A percentile compares a stretch with the other conserved stretches of the same genome.
Evolutionary conservation across 2,329 filamentous ascomycete genomes (phyloP).

Genomic region (Aspergillus pseudotamarii): DNA sequence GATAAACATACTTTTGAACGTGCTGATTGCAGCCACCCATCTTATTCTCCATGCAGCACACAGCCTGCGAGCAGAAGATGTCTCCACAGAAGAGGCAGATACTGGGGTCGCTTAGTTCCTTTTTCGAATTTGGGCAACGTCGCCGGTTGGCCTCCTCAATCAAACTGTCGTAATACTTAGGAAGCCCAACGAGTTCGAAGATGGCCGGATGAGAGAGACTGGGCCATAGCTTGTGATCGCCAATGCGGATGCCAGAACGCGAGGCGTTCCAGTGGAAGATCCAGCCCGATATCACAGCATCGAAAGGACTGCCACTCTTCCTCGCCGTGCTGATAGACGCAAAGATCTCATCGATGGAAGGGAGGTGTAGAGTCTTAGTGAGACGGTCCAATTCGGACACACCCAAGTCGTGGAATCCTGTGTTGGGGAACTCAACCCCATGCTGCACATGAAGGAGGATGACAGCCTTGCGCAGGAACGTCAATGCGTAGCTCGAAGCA

Average conservation of each 20-base stretch:
- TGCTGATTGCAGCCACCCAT: constrained; percentile 91
- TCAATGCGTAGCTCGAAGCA: constrained; percentile 80
- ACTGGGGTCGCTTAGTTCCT: constrained; percentile 86
- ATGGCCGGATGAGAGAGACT: constrained; percentile 80
- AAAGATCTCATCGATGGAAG: constrained; percentile 78
- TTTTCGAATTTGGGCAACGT: constrained; percentile 84
- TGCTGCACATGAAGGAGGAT: constrained; percentile 86
- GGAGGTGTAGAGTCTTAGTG: constrained; percentile 73
- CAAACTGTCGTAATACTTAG: constrained; percentile 86
- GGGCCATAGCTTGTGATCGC: constrained; percentile 43
- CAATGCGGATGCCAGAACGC: constrained; percentile 33
- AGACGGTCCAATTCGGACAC: constrained; percentile 81
- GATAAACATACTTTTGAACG: constrained; percentile 69
- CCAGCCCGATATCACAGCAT: constrained; percentile 68
- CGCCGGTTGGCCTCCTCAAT: constrained; percentile 88
- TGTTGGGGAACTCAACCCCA: constrained; percentile 81
- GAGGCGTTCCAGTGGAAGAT: constrained; percentile 56
- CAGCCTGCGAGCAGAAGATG: constrained; percentile 93
- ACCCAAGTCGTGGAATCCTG: constrained; percentile 64
- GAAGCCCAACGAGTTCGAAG: constrained; percentile 89
- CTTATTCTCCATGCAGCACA: constrained; percentile 76
- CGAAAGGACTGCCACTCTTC: constrained; percentile 45
- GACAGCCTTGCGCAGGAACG: constrained; percentile 82
- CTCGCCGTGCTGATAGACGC: constrained; percentile 53
- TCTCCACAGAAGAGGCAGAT: constrained; percentile 94